Evolutionary conservation across 495 filamentous ascomycete genomes (phyloP), one percentile per base, ranked within the genome.

Genomic region (Lepidopterella palustris): DNA sequence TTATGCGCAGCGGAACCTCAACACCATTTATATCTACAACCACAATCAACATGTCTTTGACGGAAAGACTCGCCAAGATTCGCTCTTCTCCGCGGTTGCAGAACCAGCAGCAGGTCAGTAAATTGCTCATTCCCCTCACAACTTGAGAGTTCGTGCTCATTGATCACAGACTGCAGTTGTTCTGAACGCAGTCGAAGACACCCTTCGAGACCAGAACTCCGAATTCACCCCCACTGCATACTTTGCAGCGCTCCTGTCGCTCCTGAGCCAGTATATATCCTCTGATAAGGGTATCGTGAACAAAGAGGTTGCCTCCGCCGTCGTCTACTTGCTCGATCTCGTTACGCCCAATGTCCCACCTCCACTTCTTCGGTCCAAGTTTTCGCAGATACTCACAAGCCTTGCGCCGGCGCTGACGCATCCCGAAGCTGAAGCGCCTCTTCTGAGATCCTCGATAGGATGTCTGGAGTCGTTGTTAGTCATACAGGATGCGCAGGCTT

Each of bases 301-400:
- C 73, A 92, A 90, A 72, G 88, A 93, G 51, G 76, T 95, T 39
- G 87, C 88, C 23, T 84, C 86, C 21, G 90, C 93, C 13, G 87
- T 96, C 60, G 88, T 98, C 57, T 98, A 98, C 73, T 84, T 98
- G 15, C 89, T 98, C 76, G 93, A 98, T 72, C 75, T 92, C 62
- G 84, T 95, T 61, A 89, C 90, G 13, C 85, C 84, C 60, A 87
- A 84, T 69, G 84, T 90, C 53, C 92, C 95, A 32, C 79, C 87
- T 23, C 80, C 93, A 18, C 82, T 98, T 28, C 85, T 98, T 27
- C 85, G 89, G 54, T 86, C 89, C 32, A 96, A 96, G 72, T 98
- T 97, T 76, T 83, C 87, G 11, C 88, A 95, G 71, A 97, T 98
- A 65, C 84, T 98, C 53, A 83, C 84, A 18, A 85, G 85, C 61